Evolutionary conservation across 179 eudicot species (phyloP).

Genomic region (Silene vulgaris): DNA sequence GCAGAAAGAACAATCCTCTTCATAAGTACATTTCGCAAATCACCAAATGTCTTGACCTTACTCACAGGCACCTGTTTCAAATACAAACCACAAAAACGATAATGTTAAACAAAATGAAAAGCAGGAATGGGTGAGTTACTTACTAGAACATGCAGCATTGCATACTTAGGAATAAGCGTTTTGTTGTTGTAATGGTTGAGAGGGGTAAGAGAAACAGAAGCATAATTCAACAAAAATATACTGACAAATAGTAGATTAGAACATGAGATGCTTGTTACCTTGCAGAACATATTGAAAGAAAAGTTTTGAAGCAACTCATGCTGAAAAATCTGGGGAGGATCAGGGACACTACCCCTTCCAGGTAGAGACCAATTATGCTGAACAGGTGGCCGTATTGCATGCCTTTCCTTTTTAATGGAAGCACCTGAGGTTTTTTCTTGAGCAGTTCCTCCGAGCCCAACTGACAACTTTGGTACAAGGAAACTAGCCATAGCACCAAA

Average conservation of each 20-base stretch:
- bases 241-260: constrained; percentile 4
- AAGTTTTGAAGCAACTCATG: constrained; percentile 96
- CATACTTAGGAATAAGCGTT: background rate
- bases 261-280: constrained; percentile 43
- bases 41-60: constrained; percentile 78
- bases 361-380: constrained; percentile 92
- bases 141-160: background rate
- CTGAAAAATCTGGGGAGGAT: constrained; percentile 94
- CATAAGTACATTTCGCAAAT: constrained; percentile 86
- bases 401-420: constrained; percentile 70
- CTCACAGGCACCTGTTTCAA: constrained; percentile 78
- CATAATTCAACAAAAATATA: background rate
- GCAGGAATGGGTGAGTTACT: background rate
- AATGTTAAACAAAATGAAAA: background rate
- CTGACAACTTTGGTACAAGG: constrained; percentile 87
- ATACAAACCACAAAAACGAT: background rate
- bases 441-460: constrained; percentile 62
- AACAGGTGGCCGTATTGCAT: constrained; percentile 93
- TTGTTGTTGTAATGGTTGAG: background rate
- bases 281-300: constrained; percentile 93
- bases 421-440: constrained; percentile 55
- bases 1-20: constrained; percentile 98
- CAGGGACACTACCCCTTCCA: constrained; percentile 37
- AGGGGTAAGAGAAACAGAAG: constrained; percentile 7
- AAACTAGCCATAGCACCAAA: constrained; percentile 98